These are phyloP conservation scores for Trametes gibbosa DNA, from an alignment of 768 basidiomycete species.

Conservation along the genomic window DNA sequence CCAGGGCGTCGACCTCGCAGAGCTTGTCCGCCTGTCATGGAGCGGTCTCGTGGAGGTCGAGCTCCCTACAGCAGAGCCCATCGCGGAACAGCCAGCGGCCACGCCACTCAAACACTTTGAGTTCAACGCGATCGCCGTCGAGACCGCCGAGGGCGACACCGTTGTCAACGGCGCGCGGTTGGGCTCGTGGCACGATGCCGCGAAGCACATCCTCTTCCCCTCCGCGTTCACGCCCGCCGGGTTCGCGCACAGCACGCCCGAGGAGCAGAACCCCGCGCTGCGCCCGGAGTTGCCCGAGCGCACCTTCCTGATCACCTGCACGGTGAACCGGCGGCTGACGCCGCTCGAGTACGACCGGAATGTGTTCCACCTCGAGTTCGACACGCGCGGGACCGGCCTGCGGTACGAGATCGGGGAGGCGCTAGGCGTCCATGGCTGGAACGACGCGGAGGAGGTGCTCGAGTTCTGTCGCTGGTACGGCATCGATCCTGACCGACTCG, in stretches of 20 bases:
- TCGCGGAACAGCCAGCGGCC: slow-evolving; percentile 22
- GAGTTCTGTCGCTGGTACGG: slow-evolving; percentile 95
- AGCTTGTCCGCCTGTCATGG: slow-evolving; percentile 63
- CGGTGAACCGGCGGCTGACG: slow-evolving; percentile 92
- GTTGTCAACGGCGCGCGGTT: slow-evolving; percentile 59
- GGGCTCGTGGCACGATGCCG: slow-evolving; percentile 80
- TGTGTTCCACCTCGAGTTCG: slow-evolving; percentile 98
- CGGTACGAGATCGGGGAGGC: slow-evolving; percentile 97
- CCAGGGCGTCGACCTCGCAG: slow-evolving; percentile 46
- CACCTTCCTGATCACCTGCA: slow-evolving; percentile 91
- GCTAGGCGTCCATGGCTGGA: slow-evolving; percentile 97
- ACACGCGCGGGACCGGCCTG: slow-evolving; percentile 86
- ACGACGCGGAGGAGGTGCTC: slow-evolving; percentile 82
- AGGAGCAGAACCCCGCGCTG: slow-evolving; percentile 62
- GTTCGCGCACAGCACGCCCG: slow-evolving; percentile 30
- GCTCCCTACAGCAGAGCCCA: slow-evolving; percentile 31
- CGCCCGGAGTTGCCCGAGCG: slow-evolving; percentile 87
- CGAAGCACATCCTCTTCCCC: slow-evolving; percentile 87
- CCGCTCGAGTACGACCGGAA: slow-evolving; percentile 96
- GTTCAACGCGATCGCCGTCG: slow-evolving; percentile 72
- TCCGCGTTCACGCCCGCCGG: slow-evolving; percentile 63
- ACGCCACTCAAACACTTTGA: slow-evolving; percentile 53
- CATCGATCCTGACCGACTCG: slow-evolving; percentile 70
- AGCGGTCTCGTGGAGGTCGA: slow-evolving; percentile 59
- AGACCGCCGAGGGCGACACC: slow-evolving; percentile 55